These are phyloP conservation scores for Chrysanthemum lavandulifolium DNA, from an alignment of 129 eudicot genomes.

Conservation along the genomic window DNA sequence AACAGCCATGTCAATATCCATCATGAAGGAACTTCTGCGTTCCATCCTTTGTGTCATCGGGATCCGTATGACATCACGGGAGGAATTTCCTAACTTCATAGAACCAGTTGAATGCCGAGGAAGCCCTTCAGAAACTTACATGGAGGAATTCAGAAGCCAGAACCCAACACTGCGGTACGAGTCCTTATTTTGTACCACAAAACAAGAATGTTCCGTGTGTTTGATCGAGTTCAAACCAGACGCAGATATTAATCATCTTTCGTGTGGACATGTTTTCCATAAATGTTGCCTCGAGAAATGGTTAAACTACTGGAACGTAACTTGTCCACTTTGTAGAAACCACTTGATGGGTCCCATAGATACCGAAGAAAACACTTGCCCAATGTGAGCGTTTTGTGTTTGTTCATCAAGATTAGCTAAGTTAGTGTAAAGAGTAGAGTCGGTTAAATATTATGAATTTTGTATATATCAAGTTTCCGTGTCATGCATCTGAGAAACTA, in stretches of 20 bases:
- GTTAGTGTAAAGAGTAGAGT: conserved; percentile 10
- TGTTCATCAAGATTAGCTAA: neutral
- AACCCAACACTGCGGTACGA: conserved; percentile 57
- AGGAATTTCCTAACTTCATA: conserved; percentile 33
- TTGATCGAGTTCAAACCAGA: conserved; percentile 60
- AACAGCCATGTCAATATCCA: conserved; percentile 65
- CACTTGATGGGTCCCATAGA: conserved; percentile 52
- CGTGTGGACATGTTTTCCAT: conserved; percentile 86
- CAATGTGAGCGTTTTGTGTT: conserved; percentile 47
- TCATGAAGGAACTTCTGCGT: conserved; percentile 50
- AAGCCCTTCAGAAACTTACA: conserved; percentile 47
- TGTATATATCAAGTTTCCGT: conserved; percentile 41
- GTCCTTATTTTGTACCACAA: conserved; percentile 33
- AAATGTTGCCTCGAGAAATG: conserved; percentile 69
- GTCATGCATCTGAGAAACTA: conserved; percentile 29
- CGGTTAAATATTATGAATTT: neutral
- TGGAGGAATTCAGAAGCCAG: conserved; percentile 59
- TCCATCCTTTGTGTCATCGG: conserved; percentile 58
- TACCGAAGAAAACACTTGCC: conserved; percentile 70
- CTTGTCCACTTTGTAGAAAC: conserved; percentile 83
- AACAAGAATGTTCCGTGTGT: conserved; percentile 81
- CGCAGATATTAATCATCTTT: conserved; percentile 59
- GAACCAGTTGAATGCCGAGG: conserved; percentile 41
- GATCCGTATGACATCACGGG: conserved; percentile 54
- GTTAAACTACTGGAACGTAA: conserved; percentile 66